Conservation (phyloP, 352 stramenopile species). For the Pythium sukuiense region DNA sequence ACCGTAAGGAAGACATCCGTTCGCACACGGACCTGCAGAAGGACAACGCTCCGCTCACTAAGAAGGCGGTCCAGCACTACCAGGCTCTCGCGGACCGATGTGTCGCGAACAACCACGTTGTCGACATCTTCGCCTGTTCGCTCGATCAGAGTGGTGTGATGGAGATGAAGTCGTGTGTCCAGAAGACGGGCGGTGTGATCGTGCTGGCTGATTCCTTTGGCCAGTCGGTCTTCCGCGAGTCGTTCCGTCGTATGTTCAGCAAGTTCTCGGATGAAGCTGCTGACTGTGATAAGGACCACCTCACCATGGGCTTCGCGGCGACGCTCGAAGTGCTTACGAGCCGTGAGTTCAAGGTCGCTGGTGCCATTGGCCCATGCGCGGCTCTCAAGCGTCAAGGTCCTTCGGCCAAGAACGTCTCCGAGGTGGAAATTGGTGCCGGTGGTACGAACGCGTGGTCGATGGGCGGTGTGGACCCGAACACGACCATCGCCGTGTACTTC, state of each 20-base stretch:
- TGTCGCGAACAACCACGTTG: conserved; percentile 92
- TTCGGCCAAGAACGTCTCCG: conserved; percentile 91
- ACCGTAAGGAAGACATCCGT: conserved; percentile 97
- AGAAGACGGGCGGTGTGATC: conserved; percentile 98
- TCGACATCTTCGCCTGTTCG: conserved; percentile 99
- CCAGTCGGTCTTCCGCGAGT: conserved; percentile 99
- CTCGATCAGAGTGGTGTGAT: conserved; percentile 97
- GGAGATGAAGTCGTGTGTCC: conserved; percentile 98
- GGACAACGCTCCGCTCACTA: conserved; percentile 92
- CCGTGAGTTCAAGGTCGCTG: conserved; percentile 98
- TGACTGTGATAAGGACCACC: conserved; percentile 93
- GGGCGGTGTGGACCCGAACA: conserved; percentile 96
- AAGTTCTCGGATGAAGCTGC: conserved; percentile 94
- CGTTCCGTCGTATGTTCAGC: conserved; percentile 96
- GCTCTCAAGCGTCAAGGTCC: conserved; percentile 95
- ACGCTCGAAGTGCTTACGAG: conserved; percentile 97
- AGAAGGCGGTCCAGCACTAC: conserved; percentile 97
- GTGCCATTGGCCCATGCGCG: conserved; percentile 96
- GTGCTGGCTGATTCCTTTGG: conserved; percentile 98
- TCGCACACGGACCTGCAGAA: conserved; percentile 95
- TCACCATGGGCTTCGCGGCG: conserved; percentile 96
- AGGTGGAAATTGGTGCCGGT: conserved; percentile 96
- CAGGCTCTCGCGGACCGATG: conserved; percentile 92
- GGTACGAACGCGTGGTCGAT: conserved; percentile 94
- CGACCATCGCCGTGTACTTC: conserved; percentile 99